These are phyloP conservation scores for Hanseniaspora valbyensis DNA, from an alignment of 805 yeast species.

Conservation along the genomic window DNA sequence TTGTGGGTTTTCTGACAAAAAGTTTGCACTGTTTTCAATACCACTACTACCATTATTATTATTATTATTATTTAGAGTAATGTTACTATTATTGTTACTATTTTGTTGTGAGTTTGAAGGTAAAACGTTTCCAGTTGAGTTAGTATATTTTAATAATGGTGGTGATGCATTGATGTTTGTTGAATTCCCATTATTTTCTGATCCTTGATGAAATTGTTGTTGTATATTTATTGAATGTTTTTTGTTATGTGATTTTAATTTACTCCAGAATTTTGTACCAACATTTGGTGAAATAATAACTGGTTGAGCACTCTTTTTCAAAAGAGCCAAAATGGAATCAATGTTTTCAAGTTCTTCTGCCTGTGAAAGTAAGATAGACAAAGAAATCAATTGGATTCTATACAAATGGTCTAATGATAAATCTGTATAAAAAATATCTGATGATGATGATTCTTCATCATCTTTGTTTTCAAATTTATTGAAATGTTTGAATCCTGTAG, in stretches of 20 bases:
- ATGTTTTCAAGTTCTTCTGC: constrained; percentile 31
- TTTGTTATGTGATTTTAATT: constrained; percentile 25
- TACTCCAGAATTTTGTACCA: constrained; percentile 34
- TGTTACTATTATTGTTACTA: constrained; percentile 9
- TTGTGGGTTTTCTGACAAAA: constrained; percentile 15
- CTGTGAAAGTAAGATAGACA: constrained; percentile 26
- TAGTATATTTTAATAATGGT: not conserved
- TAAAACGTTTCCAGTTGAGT: not conserved
- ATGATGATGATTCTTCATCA: constrained; percentile 21
- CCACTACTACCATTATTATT: no score
- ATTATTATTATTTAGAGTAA: no score
- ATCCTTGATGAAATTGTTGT: not conserved
- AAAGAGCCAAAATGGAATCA: constrained; percentile 22
- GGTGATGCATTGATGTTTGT: not conserved
- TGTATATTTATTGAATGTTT: not conserved
- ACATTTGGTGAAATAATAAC: constrained; percentile 1
- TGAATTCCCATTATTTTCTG: not conserved
- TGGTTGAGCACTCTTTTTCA: constrained; percentile 28
- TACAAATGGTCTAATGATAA: constrained; percentile 30
- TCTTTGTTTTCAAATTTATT: constrained; percentile 30
- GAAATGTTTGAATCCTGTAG: constrained; percentile 76
- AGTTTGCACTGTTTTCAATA: no score
- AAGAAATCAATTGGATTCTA: constrained; percentile 49
- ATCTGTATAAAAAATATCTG: constrained; percentile 52
- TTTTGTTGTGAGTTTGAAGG: not conserved